Evolutionary conservation across 441 rosid species (phyloP).

Genomic region (Melastoma candidum): DNA sequence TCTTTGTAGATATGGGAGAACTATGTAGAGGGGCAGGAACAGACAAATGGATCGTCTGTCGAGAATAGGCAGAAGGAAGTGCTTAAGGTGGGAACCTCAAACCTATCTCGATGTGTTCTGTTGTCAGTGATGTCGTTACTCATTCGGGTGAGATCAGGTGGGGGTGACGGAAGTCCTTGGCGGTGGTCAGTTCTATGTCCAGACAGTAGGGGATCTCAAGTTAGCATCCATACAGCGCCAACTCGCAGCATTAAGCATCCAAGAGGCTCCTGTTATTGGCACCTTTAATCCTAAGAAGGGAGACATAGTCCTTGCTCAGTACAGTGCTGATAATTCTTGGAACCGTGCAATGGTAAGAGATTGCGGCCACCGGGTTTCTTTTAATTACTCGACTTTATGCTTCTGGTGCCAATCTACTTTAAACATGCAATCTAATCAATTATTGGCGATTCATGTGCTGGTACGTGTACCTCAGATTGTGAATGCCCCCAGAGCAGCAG

Average conservation of each 20-base stretch:
- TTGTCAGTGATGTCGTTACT: neutral
- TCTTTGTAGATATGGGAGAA: constrained; percentile 83
- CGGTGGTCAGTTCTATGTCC: constrained; percentile 88
- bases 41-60: constrained; percentile 45
- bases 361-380: too few species aligned
- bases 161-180: constrained; percentile 82
- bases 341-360: constrained; percentile 85
- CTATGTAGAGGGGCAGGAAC: constrained; percentile 95
- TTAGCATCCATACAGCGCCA: constrained; percentile 73
- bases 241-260: constrained; percentile 67
- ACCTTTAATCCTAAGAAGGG: constrained; percentile 88
- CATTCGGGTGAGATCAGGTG: constrained; percentile 34
- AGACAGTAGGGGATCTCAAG: constrained; percentile 71
- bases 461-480: constrained; percentile 44
- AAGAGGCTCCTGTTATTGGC: constrained; percentile 78
- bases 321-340: constrained; percentile 89
- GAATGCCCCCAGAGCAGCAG: constrained; percentile 71
- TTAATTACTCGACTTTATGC: too few species aligned
- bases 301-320: constrained; percentile 85
- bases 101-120: constrained; percentile 1
- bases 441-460: too few species aligned
- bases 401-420: too few species aligned
- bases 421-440: too few species aligned
- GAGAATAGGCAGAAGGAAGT: constrained; percentile 88
- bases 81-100: constrained; percentile 42